Base-by-base conservation (phyloP, 768 basidiomycete species). In the Bullera alba region DNA sequence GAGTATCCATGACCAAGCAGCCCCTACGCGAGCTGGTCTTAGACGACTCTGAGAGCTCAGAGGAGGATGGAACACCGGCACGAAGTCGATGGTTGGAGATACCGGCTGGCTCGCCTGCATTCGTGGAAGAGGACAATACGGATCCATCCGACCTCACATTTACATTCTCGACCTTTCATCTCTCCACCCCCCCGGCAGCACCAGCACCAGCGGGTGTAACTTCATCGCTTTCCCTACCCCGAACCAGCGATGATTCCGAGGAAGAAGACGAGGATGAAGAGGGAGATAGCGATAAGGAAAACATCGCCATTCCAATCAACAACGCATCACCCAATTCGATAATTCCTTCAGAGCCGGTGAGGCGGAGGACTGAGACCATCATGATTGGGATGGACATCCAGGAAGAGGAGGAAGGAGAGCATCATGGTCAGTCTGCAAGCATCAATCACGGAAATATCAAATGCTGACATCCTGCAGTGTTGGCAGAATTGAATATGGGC, bases 231-330 rank as follows among this genome's bases (percentile, higher is more conserved):
- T 16, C 8, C 30, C 17, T 29, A 27, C n/a, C 22, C 10, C 5
- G 12, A 17, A 19, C 4, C 6, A n/a, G 5, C 12, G 26, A 21
- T 28, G 46, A n/a, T 14, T 2, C 38, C 17, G 10, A 50, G 15
- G 53, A 44, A n/a, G 46, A 48, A 26, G 38, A 26, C 21, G 35
- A 36, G 22, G 45, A 36, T 34, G 34, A 28, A 42, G 50, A 46
- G 16, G 53, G 34, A 15, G 56, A 52, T 21, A 65, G 63, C 32
- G 66, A 65, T 36, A 64, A 64, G 46, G 65, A 67, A 50, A 63
- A 63, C 35, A 39, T 53, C 5, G 42, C 27, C 14, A 35, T 57
- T 6, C 47, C 42, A 26, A 28, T 8, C 46, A 23, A 32, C 34
- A 21, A 44, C 21, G 8, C 16, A 15, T n/a, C n/a, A n/a, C n/a